A percentile compares a stretch with the other conserved stretches of the same genome.
Evolutionary conservation across 225 moss, liverwort and hornwort genomes (phyloP).

Genomic region (Sphagnum tenellum): DNA sequence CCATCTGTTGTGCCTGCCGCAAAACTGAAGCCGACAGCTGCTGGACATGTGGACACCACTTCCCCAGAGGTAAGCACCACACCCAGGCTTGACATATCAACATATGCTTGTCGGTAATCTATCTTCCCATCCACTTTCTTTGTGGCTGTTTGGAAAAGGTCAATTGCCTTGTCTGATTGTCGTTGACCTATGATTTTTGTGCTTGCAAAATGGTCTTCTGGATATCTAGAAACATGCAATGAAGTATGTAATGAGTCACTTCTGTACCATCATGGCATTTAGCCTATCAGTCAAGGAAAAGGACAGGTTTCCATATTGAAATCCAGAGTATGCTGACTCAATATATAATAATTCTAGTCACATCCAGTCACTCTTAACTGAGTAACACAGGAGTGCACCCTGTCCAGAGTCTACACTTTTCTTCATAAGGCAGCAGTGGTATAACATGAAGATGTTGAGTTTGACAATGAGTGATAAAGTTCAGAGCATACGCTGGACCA

Average conservation of each 20-base stretch:
- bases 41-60: slow-evolving; percentile 74
- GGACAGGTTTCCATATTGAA: too few species aligned
- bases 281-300: too few species aligned
- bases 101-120: slow-evolving; percentile 57
- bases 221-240: slow-evolving; percentile 36
- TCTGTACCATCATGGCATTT: too few species aligned
- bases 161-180: slow-evolving; percentile 58
- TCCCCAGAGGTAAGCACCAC: slow-evolving; percentile 57
- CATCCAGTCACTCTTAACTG: too few species aligned
- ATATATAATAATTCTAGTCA: too few species aligned
- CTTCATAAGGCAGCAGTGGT: too few species aligned
- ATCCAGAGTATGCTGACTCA: too few species aligned
- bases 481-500: slow-evolving; percentile 56
- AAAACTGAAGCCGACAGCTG: slow-evolving; percentile 94
- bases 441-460: too few species aligned
- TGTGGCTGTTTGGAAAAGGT: slow-evolving; percentile 60
- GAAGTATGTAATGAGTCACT: too few species aligned
- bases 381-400: too few species aligned
- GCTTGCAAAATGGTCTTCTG: slow-evolving; percentile 87
- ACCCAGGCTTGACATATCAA: slow-evolving; percentile 66
- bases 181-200: slow-evolving; percentile 77
- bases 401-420: too few species aligned
- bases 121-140: slow-evolving; percentile 66
- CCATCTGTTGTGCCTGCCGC: slow-evolving; percentile 99
- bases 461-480: too few species aligned